These are phyloP conservation scores for Croton setiger DNA, from an alignment of 441 rosid genomes.

Conservation along the genomic window DNA sequence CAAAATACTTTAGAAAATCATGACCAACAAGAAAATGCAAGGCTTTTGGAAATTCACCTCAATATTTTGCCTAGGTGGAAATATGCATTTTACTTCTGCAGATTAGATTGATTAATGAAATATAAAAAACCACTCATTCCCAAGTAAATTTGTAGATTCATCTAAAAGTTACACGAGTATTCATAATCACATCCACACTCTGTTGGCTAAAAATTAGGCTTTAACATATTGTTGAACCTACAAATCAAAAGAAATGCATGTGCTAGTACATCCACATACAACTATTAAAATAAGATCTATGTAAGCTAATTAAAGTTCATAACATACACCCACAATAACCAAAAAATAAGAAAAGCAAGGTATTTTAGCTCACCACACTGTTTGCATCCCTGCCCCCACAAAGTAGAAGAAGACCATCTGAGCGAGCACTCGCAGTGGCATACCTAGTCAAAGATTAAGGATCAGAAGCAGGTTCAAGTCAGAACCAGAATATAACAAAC, in stretches of 20 bases:
- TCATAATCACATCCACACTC: neutral
- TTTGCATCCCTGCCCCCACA: slow-evolving; percentile 98
- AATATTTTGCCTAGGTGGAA: neutral
- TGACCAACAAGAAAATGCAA: neutral
- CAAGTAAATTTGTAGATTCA: neutral
- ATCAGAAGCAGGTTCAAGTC: slow-evolving; percentile 15
- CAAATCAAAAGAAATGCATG: neutral
- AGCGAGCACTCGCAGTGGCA: slow-evolving; percentile 99
- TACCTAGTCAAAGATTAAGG: slow-evolving; percentile 57
- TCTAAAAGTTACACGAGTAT: neutral
- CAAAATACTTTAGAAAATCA: neutral
- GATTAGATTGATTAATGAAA: neutral
- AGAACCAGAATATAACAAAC: slow-evolving; percentile 12
- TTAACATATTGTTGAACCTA: neutral
- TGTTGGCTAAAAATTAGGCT: neutral
- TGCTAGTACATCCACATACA: neutral
- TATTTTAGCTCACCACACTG: slow-evolving; percentile 74
- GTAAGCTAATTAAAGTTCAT: neutral
- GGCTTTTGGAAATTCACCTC: neutral
- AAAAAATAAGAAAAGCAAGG: neutral
- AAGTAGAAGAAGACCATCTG: slow-evolving; percentile 98
- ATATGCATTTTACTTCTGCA: neutral
- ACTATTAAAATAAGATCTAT: neutral
- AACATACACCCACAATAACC: neutral
- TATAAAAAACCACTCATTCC: too few relatives aligned